Percentiles rank a stretch among this genome's conserved stretches.
phyloP scores from a whole-genome alignment of 179 eudicot genomes.

The Actinidia polygama region DNA sequence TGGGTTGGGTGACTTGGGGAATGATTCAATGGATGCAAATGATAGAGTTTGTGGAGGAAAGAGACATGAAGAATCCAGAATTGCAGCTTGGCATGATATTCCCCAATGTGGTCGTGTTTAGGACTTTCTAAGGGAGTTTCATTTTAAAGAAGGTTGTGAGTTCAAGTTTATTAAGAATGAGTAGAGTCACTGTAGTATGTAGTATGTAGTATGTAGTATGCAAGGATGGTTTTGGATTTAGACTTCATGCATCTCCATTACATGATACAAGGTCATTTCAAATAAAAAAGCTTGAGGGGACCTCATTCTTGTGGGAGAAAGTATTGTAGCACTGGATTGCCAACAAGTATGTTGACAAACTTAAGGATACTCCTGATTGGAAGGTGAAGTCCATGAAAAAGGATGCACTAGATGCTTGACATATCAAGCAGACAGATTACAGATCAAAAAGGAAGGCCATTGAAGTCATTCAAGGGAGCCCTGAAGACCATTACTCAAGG shows the following conservation, averaged over 20 bases:
- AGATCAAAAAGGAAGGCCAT: background rate
- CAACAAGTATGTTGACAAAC: background rate
- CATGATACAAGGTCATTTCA: background rate
- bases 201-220: too few relatives aligned
- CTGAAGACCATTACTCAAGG: background rate
- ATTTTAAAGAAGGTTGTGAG: background rate
- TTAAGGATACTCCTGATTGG: background rate
- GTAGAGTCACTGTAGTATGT: background rate
- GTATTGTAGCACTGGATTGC: background rate
- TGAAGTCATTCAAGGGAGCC: background rate
- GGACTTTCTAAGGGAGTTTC: background rate
- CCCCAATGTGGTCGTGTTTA: background rate
- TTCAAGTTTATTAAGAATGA: background rate
- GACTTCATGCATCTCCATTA: background rate
- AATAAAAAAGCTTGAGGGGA: background rate
- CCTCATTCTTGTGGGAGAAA: background rate
- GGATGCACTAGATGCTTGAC: background rate
- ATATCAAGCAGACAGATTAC: background rate
- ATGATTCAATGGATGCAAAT: too few relatives aligned
- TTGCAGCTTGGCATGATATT: background rate
- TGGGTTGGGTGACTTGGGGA: too few relatives aligned
- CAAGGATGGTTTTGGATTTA: background rate
- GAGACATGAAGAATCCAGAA: background rate
- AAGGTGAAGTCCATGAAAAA: background rate
- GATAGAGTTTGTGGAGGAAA: background rate